Conservation (phyloP, 2,329 filamentous ascomycete species). For the Trichoderma sp. region DNA sequence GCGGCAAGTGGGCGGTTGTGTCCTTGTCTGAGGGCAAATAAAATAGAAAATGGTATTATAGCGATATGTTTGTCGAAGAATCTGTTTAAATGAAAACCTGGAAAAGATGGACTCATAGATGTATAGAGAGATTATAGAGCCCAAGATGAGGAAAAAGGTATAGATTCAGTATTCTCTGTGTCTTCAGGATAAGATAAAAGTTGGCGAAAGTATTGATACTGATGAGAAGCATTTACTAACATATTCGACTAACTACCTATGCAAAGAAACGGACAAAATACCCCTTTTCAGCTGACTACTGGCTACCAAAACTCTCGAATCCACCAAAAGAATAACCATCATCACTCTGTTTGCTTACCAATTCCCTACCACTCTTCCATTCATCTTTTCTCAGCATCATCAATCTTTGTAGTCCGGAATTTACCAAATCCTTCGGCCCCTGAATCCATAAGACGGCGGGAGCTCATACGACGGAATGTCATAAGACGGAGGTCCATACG, state of each 20-base stretch:
- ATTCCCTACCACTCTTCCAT: background rate
- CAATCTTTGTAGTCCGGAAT: background rate
- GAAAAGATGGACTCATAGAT: slow-evolving; percentile 9
- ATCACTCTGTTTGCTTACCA: background rate
- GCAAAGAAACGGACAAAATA: background rate
- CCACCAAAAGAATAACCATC: background rate
- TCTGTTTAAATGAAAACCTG: background rate
- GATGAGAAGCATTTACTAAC: background rate
- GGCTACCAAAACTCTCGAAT: background rate
- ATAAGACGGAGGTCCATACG: slow-evolving; percentile 28
- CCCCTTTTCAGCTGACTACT: background rate
- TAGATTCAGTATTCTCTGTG: background rate
- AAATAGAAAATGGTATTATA: slow-evolving; percentile 24
- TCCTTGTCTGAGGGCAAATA: slow-evolving; percentile 43
- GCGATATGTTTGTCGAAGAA: background rate
- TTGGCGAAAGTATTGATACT: background rate
- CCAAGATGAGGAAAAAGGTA: background rate
- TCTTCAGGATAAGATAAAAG: background rate
- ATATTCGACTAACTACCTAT: background rate
- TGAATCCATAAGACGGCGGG: slow-evolving; percentile 23
- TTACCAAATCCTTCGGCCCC: slow-evolving; percentile 16
- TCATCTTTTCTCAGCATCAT: background rate
- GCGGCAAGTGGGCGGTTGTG: slow-evolving; percentile 94
- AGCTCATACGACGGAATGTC: slow-evolving; percentile 25
- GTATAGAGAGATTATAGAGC: slow-evolving; percentile 1